Conservation (phyloP, 352 stramenopile genomes). For the Phytophthora sp. region DNA sequence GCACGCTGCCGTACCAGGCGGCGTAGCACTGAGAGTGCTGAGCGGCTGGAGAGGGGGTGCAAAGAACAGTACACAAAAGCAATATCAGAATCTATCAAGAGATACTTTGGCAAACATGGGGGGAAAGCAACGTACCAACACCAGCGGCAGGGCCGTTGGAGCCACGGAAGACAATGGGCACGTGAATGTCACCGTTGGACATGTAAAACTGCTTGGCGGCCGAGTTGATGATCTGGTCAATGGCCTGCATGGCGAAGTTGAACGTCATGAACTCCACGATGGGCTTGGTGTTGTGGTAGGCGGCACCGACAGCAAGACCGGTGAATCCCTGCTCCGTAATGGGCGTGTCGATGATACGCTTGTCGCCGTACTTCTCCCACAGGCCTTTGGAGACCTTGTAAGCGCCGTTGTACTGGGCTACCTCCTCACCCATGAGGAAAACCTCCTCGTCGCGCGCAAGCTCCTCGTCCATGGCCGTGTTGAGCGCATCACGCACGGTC, state of each 20-base stretch:
- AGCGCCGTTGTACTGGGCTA: constrained; percentile 99
- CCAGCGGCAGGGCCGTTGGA: constrained; percentile 98
- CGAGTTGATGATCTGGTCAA: constrained; percentile 99
- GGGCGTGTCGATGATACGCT: constrained; percentile 99
- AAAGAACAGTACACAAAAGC: background rate
- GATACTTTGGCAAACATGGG: background rate
- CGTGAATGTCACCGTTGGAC: constrained; percentile 96
- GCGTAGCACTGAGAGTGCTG: constrained; percentile 99
- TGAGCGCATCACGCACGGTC: constrained; percentile 98
- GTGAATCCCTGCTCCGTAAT: constrained; percentile 99
- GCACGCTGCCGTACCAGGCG: constrained; percentile 97
- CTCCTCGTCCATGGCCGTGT: constrained; percentile 98
- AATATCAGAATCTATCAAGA: constrained; percentile 1
- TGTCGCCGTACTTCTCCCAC: constrained; percentile 99
- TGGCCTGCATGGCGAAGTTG: constrained; percentile 99
- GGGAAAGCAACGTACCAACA: constrained; percentile 81
- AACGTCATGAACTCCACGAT: constrained; percentile 99
- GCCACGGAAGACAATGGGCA: constrained; percentile 99
- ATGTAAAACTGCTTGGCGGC: constrained; percentile 99
- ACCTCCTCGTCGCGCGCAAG: constrained; percentile 96
- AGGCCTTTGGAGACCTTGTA: constrained; percentile 99
- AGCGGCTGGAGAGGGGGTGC: constrained; percentile 61
- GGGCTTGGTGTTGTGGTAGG: constrained; percentile 97
- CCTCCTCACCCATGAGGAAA: constrained; percentile 98
- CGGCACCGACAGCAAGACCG: constrained; percentile 93